A percentile compares a stretch with the other conserved stretches of the same genome.
These are phyloP conservation scores for Thamnidium elegans DNA, from an alignment of 192 early-diverging fungal species.

Conservation along the genomic window DNA sequence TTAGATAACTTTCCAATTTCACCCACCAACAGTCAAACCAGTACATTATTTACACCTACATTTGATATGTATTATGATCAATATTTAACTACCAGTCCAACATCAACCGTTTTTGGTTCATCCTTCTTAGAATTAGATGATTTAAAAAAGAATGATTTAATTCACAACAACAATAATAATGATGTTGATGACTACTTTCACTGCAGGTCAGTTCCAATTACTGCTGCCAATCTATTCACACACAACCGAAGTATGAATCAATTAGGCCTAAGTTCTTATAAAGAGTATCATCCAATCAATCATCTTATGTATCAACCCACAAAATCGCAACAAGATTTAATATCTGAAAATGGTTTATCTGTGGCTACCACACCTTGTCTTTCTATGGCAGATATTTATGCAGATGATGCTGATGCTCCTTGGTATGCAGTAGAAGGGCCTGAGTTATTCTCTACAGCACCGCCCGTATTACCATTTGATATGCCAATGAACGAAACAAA, in stretches of 20 bases:
- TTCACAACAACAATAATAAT: neutral
- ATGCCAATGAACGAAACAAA: slow-evolving; percentile 16
- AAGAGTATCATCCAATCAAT: neutral
- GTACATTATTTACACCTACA: neutral
- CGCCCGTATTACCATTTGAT: neutral
- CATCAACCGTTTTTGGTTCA: neutral
- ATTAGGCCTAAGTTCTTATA: slow-evolving; percentile 4
- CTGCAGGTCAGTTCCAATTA: slow-evolving; percentile 21
- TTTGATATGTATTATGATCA: neutral
- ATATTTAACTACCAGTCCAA: neutral
- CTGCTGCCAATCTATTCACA: slow-evolving; percentile 23
- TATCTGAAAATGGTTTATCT: too few species aligned
- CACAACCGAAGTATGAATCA: slow-evolving; percentile 10
- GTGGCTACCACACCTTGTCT: slow-evolving; percentile 8
- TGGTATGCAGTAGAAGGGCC: slow-evolving; percentile 36
- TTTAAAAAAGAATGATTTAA: neutral
- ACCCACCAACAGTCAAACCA: neutral
- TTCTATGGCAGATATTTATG: neutral
- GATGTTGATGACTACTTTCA: neutral
- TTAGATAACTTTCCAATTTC: neutral
- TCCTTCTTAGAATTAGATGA: neutral
- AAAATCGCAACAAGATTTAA: too few species aligned
- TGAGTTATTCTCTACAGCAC: slow-evolving; percentile 19
- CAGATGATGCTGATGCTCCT: slow-evolving; percentile 29
- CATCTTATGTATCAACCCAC: neutral